Conservation (phyloP, 2,329 filamentous ascomycete species). For the Cladosporium sphaerospermum region DNA sequence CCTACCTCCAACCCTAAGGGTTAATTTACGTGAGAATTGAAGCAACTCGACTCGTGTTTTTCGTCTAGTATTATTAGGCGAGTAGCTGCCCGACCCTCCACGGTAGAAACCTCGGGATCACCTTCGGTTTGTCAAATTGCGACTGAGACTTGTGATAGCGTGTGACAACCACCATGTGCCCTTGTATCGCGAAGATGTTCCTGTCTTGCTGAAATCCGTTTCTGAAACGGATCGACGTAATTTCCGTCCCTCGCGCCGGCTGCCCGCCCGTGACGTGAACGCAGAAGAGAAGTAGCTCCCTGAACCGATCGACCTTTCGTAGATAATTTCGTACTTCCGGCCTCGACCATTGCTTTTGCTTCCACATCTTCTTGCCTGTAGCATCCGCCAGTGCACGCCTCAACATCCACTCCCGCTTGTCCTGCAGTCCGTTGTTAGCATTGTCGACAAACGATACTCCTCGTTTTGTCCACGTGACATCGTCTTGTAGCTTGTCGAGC, state of each 20-base stretch:
- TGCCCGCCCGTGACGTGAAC: conserved; percentile 14
- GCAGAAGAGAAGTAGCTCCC: conserved; percentile 15
- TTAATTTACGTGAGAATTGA: no score
- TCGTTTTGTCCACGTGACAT: conserved; percentile 18
- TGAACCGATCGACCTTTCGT: conserved; percentile 12
- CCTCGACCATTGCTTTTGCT: neutral
- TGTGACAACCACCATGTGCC: conserved; percentile 18
- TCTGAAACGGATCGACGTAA: conserved; percentile 15
- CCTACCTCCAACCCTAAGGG: no score
- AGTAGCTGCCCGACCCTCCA: conserved; percentile 20
- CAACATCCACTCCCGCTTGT: conserved; percentile 17
- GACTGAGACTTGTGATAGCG: conserved; percentile 24
- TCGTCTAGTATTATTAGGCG: no score
- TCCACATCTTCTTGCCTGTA: conserved; percentile 1
- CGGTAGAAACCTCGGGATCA: conserved; percentile 22
- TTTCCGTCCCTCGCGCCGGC: conserved; percentile 16
- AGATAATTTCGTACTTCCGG: conserved; percentile 10
- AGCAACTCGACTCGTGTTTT: no score
- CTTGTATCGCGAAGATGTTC: conserved; percentile 20
- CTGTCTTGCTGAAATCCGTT: conserved; percentile 19
- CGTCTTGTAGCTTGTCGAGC: conserved; percentile 16
- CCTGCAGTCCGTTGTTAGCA: conserved; percentile 13
- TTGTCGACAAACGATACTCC: conserved; percentile 18
- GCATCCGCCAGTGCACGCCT: conserved; percentile 6
- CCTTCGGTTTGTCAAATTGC: conserved; percentile 22